Evolutionary conservation across 31 red algal genomes (phyloP).

Genomic region (Odonthalia washingtoniensis): DNA sequence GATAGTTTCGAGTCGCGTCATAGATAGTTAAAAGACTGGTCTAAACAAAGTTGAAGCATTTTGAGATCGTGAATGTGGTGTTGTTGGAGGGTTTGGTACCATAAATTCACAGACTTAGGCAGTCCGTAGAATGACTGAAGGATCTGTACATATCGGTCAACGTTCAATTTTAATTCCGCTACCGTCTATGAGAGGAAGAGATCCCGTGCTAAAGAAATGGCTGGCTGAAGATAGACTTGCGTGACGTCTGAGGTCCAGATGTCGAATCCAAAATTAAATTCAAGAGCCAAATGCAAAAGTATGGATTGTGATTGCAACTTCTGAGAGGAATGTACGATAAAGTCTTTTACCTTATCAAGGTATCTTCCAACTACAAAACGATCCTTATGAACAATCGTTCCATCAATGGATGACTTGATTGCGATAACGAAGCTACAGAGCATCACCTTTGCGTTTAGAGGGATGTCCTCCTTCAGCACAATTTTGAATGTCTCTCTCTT

Average conservation of each 20-base stretch:
- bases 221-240: slow-evolving; percentile 51
- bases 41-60: slow-evolving; percentile 26
- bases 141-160: slow-evolving; percentile 26
- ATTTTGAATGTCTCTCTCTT: slow-evolving; percentile 35
- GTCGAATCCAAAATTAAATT: slow-evolving; percentile 12
- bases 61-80: slow-evolving; percentile 29
- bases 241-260: slow-evolving; percentile 54
- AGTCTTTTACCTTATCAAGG: slow-evolving; percentile 20
- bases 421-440: slow-evolving; percentile 32
- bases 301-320: slow-evolving; percentile 45
- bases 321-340: slow-evolving; percentile 42
- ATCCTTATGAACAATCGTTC: background rate
- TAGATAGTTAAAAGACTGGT: slow-evolving; percentile 40
- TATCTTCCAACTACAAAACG: slow-evolving; percentile 24
- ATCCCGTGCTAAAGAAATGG: slow-evolving; percentile 27
- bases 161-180: slow-evolving; percentile 43
- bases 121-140: slow-evolving; percentile 50
- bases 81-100: slow-evolving; percentile 44
- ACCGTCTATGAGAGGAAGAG: slow-evolving; percentile 42
- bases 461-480: slow-evolving; percentile 48
- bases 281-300: slow-evolving; percentile 22
- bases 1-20: background rate
- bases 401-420: slow-evolving; percentile 49
- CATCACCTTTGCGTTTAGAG: slow-evolving; percentile 45
- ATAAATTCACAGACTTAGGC: slow-evolving; percentile 39